Evolutionary conservation across 2,329 filamentous ascomycete genomes (phyloP), one percentile per base, ranked within the genome.

Genomic region (Bimuria novae-zelandiae): DNA sequence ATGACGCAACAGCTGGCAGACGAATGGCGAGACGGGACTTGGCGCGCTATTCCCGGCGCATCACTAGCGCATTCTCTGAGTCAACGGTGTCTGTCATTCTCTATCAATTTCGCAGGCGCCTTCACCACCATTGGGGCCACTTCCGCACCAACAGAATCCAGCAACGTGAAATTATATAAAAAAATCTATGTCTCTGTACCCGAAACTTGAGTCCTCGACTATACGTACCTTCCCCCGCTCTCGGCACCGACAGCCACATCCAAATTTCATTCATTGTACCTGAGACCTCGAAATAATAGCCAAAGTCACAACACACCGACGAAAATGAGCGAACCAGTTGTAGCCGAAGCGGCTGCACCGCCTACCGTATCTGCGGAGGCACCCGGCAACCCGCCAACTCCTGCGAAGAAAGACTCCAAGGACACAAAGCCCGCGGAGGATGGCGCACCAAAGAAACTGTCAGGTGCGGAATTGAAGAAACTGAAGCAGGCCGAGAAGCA

Each of bases 401-500:
- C 54, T 33, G 47, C 63, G 40, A 66, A 64, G 43, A 55, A 55
- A 44, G 64, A 65, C 19, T 47, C 61, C 39, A 60, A 64, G 59
- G 60, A 61, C n/a, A 32, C 59, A 39, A 57, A 61, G 41, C 51
- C 62, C 14, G 54, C 57, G 21, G 59, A 57, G 17, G 57, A 58
- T 27, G 57, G 57, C 11, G 59, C 57, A 16, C 66, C 74, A 40
- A 65, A 71, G 64, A 89, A 90, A 71, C 78, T 89, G 27, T 85
- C 89, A 1, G 82, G 83, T 30, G 91, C 90, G 17, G 89, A 96
- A 74, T 71, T 96, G 67, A 97, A 97, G 77, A 93, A 92, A 67
- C 87, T 85, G 71, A 88, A 89, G 56, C 93, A 96, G 73, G 92
- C 90, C 27, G 93, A 97, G 72, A 97, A 97, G 78, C 89, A 89